Conservation (phyloP, 1,139 yeast species). For the Lodderomyces beijingensis region DNA sequence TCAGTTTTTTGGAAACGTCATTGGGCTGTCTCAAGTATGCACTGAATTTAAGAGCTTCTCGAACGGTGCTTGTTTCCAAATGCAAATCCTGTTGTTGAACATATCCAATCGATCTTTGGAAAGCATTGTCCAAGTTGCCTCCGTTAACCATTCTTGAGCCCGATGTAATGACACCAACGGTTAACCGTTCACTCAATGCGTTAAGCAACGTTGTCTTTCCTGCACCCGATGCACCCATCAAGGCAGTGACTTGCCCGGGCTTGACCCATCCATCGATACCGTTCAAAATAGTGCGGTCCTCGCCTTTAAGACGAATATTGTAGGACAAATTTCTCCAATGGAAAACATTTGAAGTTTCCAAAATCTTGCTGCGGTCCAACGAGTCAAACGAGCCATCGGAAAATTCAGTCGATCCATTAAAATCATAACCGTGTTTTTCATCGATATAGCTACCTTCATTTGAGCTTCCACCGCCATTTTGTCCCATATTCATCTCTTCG, state of each 20-base stretch:
- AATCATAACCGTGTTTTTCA: slow-evolving; percentile 11
- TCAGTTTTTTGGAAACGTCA: slow-evolving; percentile 24
- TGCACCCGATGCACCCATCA: slow-evolving; percentile 36
- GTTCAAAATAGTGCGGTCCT: slow-evolving; percentile 56
- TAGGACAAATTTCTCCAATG: slow-evolving; percentile 73
- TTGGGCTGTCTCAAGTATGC: slow-evolving; percentile 36
- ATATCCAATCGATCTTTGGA: slow-evolving; percentile 40
- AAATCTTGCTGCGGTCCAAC: slow-evolving; percentile 17
- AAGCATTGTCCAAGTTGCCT: slow-evolving; percentile 23
- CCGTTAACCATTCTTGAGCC: slow-evolving; percentile 38
- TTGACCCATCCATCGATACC: slow-evolving; percentile 65
- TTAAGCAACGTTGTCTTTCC: slow-evolving; percentile 35
- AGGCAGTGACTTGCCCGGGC: slow-evolving; percentile 30
- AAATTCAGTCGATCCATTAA: slow-evolving; percentile 16
- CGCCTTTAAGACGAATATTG: slow-evolving; percentile 64
- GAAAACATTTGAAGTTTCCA: slow-evolving; percentile 45
- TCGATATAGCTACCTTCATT: neutral
- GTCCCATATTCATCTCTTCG: slow-evolving; percentile 6
- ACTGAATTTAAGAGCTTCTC: slow-evolving; percentile 34
- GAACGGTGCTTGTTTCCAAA: slow-evolving; percentile 32
- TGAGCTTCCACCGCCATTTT: neutral
- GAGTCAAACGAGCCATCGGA: slow-evolving; percentile 17
- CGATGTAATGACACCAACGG: slow-evolving; percentile 31
- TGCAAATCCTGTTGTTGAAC: slow-evolving; percentile 41
- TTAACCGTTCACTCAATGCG: slow-evolving; percentile 31